These are phyloP conservation scores for Cryptococcus wingfieldii DNA, from an alignment of 1,284 basidiomycete genomes.

Conservation along the genomic window DNA sequence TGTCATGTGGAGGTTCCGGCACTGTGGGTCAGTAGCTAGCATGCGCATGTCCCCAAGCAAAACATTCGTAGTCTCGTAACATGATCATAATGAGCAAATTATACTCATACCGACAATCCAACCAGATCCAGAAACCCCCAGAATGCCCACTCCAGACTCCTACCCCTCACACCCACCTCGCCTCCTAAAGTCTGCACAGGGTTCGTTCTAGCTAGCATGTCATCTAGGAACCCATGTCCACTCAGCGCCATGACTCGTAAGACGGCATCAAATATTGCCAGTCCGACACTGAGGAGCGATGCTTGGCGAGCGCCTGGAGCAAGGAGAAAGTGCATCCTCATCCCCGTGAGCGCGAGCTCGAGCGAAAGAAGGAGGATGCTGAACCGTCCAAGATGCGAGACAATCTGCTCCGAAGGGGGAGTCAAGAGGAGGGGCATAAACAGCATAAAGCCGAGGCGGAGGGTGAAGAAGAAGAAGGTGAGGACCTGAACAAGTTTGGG, in stretches of 20 bases:
- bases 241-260: background rate
- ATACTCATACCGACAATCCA: background rate
- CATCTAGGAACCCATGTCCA: background rate
- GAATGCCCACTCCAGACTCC: conserved; percentile 1
- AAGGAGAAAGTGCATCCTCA: background rate
- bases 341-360: background rate
- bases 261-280: background rate
- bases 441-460: background rate
- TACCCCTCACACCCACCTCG: background rate
- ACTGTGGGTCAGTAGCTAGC: too few relatives aligned
- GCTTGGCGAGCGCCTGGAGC: background rate
- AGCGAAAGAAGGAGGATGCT: background rate
- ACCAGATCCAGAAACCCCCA: conserved; percentile 1
- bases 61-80: background rate
- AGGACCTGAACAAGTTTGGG: background rate
- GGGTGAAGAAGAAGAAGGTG: too few relatives aligned
- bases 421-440: too few relatives aligned
- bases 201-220: background rate
- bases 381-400: too few relatives aligned
- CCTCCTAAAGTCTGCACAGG: too few relatives aligned
- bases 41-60: background rate
- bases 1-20: too few relatives aligned
- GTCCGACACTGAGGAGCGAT: background rate
- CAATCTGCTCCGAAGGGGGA: too few relatives aligned
- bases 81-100: background rate